Base-by-base conservation (phyloP, 2,329 filamentous ascomycete genomes). In the Aspergillus pseudoglaucus region DNA sequence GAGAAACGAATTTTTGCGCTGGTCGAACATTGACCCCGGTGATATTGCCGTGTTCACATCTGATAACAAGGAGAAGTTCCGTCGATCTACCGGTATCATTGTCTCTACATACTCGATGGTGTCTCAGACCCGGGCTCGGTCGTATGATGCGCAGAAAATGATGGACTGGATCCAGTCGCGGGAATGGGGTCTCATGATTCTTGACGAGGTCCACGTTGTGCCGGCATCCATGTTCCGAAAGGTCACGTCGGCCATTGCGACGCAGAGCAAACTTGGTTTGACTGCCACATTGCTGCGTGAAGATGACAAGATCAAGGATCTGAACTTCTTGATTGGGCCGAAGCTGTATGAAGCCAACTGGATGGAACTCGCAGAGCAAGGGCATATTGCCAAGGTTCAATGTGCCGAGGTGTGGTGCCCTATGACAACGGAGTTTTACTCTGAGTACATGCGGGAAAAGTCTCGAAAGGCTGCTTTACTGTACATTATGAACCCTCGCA, bases 71-170 rank as follows among this genome's bases (percentile, higher is more conserved):
- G 83, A 85, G 48, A 77, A 78, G 45, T 95, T 98, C 60, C 84
- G 85, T 1, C 83, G 90, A 44, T 91, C 89, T 62, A 95, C 93
- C 1, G 93, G 93, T 63, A 90, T 98, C 55, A 94, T 98, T 56
- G 90, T 98, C 45, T 95, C 90, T 9, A 98, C 93, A 1, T 98
- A 98, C 68, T 93, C 89, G 50, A 98, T 98, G 93, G 90, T 98
- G n/a, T 95, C 89, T 7, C 88, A 93, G 61, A 90, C 85, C 12
- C 81, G 89, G 44, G 86, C 88, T 50, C 81, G 91, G 49, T 91
- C 93, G 1, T 85, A 97, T 64, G 91, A 98, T 65, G 88, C 91
- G 3, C 84, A 93, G 63, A 94, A 95, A 74, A 95, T 97, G 83
- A 96, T 98, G 89, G 84, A 93, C 53, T 97, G 95, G 65, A 79